Conservation (phyloP, 2,329 filamentous ascomycete genomes). For the Mycosphaerella arachidis region DNA sequence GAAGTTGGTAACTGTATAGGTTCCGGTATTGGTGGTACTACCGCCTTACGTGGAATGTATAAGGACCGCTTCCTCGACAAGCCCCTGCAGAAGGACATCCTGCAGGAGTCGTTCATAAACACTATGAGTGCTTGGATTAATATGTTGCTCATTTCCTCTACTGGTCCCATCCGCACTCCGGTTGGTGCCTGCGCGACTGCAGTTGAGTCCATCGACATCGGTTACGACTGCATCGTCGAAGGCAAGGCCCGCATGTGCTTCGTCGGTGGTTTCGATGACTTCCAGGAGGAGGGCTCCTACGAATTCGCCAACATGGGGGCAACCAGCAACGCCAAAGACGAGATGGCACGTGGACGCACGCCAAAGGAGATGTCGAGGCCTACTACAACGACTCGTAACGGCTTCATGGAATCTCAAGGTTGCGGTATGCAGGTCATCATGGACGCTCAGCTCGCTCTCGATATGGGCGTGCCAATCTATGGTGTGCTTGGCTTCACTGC, state of each 20-base stretch:
- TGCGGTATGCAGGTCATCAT: conserved; percentile 98
- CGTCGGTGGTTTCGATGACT: conserved; percentile 98
- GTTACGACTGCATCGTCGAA: conserved; percentile 96
- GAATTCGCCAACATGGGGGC: conserved; percentile 99
- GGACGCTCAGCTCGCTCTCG: conserved; percentile 89
- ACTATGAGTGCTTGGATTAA: conserved; percentile 99
- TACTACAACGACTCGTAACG: conserved; percentile 91
- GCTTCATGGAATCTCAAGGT: conserved; percentile 99
- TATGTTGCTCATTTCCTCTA: conserved; percentile 96
- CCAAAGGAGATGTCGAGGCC: conserved; percentile 97
- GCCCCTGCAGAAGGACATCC: conserved; percentile 95
- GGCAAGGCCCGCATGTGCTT: conserved; percentile 97
- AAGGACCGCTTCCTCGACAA: conserved; percentile 95
- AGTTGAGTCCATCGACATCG: conserved; percentile 95
- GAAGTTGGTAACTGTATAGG: conserved; percentile 98
- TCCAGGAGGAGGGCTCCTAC: conserved; percentile 97
- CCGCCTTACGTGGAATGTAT: conserved; percentile 94
- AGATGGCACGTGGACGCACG: conserved; percentile 91
- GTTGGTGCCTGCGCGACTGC: conserved; percentile 96
- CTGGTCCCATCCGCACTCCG: conserved; percentile 96
- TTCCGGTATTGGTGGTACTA: conserved; percentile 94
- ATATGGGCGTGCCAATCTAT: conserved; percentile 98
- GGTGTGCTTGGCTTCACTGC: conserved; percentile 89
- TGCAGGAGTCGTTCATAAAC: conserved; percentile 99
- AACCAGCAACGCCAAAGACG: conserved; percentile 95